Evolutionary conservation across 306 rosid species (phyloP).

Genomic region (Rubus idaeus): DNA sequence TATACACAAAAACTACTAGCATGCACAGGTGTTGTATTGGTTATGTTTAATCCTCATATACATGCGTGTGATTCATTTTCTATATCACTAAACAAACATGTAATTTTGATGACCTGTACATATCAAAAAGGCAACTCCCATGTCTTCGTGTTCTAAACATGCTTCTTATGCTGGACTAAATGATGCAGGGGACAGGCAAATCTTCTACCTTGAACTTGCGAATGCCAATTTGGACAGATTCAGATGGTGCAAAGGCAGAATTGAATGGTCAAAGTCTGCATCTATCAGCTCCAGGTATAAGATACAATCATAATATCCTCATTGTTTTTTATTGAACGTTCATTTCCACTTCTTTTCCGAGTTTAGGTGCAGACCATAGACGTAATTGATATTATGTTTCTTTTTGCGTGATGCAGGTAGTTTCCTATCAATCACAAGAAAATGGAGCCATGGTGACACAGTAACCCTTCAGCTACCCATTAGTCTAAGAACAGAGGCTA

Average conservation of each 20-base stretch:
- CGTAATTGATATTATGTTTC: neutral
- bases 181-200: slow-evolving; percentile 39
- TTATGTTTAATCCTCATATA: neutral
- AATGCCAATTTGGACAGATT: slow-evolving; percentile 68
- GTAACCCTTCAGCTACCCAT: slow-evolving; percentile 69
- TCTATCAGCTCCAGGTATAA: slow-evolving; percentile 57
- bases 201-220: slow-evolving; percentile 65
- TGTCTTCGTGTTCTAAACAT: no score
- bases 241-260: slow-evolving; percentile 41
- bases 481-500: slow-evolving; percentile 59
- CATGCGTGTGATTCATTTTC: neutral
- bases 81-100: neutral
- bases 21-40: neutral
- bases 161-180: slow-evolving; percentile 12
- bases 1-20: neutral
- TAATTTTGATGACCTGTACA: neutral
- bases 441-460: slow-evolving; percentile 63
- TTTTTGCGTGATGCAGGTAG: slow-evolving; percentile 46
- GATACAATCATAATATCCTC: neutral
- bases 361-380: neutral
- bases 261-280: slow-evolving; percentile 45
- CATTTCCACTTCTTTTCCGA: neutral
- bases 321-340: neutral
- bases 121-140: neutral
- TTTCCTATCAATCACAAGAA: slow-evolving; percentile 45